These are phyloP conservation scores for Sphaerulina musiva DNA, from an alignment of 2,329 filamentous ascomycete genomes.

Conservation along the genomic window DNA sequence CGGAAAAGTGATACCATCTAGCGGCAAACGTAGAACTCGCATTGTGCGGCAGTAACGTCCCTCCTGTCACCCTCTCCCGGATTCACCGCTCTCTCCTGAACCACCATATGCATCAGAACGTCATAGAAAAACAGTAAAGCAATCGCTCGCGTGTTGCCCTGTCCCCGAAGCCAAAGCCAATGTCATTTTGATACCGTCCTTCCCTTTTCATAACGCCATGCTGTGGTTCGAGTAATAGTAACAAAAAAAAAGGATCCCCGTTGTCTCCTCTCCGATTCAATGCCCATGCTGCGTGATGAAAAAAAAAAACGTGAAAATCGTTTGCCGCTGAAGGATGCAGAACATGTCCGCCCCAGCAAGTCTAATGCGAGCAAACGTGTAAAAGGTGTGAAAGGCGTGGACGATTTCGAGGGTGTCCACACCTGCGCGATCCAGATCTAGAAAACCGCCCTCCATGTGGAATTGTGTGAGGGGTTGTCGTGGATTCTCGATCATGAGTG, in stretches of 20 bases:
- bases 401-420: neutral
- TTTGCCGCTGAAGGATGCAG: conserved; percentile 1
- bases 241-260: conserved; percentile 3
- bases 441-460: neutral
- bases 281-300: conserved; percentile 7
- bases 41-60: neutral
- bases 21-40: neutral
- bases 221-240: conserved; percentile 10
- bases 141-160: neutral
- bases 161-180: neutral
- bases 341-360: neutral
- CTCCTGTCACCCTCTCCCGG: neutral
- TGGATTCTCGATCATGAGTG: neutral
- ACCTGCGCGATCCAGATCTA: neutral
- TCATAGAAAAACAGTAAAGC: neutral
- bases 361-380: neutral
- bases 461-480: neutral
- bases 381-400: neutral
- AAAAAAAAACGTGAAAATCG: conserved; percentile 1
- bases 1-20: neutral
- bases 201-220: conserved; percentile 6
- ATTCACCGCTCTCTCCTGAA: neutral
- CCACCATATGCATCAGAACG: conserved; percentile 1
- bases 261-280: neutral
- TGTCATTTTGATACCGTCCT: conserved; percentile 4